Base-by-base conservation (phyloP, 2,329 filamentous ascomycete species). In the Sclerotinia nivalis region DNA sequence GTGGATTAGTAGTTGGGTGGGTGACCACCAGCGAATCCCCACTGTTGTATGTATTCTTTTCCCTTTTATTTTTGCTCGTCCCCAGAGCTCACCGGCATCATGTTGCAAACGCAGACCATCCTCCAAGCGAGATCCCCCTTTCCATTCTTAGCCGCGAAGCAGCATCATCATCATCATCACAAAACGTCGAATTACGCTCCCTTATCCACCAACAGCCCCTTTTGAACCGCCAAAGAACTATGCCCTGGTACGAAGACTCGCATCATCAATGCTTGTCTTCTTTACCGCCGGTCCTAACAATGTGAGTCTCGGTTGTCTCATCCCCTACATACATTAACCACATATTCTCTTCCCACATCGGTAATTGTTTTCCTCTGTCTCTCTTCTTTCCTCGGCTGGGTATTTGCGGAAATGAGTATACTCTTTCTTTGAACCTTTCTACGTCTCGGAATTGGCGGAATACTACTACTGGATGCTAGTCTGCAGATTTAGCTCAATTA, bases 241-340 rank as follows among this genome's bases (percentile, higher is more conserved):
- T 40, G 1, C n/a, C 49, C 5, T 66, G 62, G 43, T 56, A 28
- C 10, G 56, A 49, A 88, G 87, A 75, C 78, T 90, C 2, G 68
- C 84, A 50, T 85, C 85, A 56, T 83, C 85, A 2, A 85, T 84
- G 0, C 85, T 89, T 72, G 88, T 87, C 0, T 91, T 90, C 80
- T 89, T 91, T 75, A 86, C 88, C 43, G 87, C 88, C 0, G 88
- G 89, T 0, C 81, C 87, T 61, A 91, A 89, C 69, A 89, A 91
- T 76, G 88, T 88, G 45, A 88, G 85, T 71, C 80, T 90, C 0
- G 89, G 89, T 2, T 83, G 88, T 1, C 73, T 91, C 20, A 84
- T 90, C 1, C 89, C 88, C 0, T 89, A 90, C 74, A 82, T 91
- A 15, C 13, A 13, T 82, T 90, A 5, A 81, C 83, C 7, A 83